phyloP scores from a whole-genome alignment of 352 stramenopile species.

The Detonula confervacea region DNA sequence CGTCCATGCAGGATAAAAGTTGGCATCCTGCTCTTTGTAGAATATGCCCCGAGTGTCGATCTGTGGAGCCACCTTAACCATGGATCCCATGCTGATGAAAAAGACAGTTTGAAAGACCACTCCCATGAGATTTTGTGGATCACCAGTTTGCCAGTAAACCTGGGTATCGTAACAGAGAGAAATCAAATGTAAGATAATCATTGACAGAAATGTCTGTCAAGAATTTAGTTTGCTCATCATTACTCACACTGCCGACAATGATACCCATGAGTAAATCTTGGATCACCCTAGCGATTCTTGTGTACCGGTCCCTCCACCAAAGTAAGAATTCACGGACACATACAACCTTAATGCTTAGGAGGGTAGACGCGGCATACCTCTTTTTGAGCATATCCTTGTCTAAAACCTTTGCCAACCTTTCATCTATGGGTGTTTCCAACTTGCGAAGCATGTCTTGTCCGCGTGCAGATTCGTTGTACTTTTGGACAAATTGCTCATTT shows the following conservation, averaged over 20 bases:
- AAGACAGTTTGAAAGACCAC: constrained; percentile 89
- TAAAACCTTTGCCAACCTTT: constrained; percentile 8
- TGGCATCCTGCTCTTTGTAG: constrained; percentile 85
- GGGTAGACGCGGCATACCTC: constrained; percentile 57
- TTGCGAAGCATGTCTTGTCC: constrained; percentile 53
- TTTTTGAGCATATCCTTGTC: constrained; percentile 28
- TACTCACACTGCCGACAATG: constrained; percentile 54
- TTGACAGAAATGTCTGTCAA: too few relatives aligned
- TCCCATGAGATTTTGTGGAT: constrained; percentile 82
- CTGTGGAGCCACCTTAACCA: constrained; percentile 86
- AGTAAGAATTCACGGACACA: constrained; percentile 59
- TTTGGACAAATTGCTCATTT: constrained; percentile 70
- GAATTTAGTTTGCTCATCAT: too few relatives aligned
- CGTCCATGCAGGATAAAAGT: constrained; percentile 86
- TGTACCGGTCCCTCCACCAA: constrained; percentile 69
- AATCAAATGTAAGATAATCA: too few relatives aligned
- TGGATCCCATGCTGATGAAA: constrained; percentile 88
- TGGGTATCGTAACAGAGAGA: too few relatives aligned
- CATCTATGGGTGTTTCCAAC: constrained; percentile 29
- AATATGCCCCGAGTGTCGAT: constrained; percentile 86
- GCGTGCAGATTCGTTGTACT: constrained; percentile 53
- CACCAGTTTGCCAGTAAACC: constrained; percentile 70
- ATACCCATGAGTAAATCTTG: constrained; percentile 70
- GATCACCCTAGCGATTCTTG: constrained; percentile 48
- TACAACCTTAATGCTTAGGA: constrained; percentile 56